phyloP scores from a whole-genome alignment of 352 stramenopile species.

The Globisporangium canariense region DNA sequence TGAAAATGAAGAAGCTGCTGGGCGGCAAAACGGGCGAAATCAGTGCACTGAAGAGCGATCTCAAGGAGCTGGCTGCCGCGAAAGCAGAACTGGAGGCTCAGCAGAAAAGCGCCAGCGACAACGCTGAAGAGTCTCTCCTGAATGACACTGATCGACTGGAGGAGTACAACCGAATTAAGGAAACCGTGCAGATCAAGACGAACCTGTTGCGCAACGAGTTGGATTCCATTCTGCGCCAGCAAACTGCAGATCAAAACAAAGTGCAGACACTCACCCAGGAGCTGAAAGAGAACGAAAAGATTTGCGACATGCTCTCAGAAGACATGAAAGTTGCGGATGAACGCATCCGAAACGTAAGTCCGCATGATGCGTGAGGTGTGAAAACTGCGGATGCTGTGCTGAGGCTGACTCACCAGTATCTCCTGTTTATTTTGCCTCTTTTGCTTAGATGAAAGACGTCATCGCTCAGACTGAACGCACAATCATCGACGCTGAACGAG shows the following conservation, averaged over 20 bases:
- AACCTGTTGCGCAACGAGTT: slow-evolving; percentile 66
- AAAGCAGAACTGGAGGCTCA: slow-evolving; percentile 57
- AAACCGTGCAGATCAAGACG: slow-evolving; percentile 65
- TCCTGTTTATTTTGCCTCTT: background rate
- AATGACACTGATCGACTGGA: slow-evolving; percentile 54
- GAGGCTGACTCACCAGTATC: background rate
- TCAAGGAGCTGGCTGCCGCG: slow-evolving; percentile 59
- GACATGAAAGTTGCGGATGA: slow-evolving; percentile 60
- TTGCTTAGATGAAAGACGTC: slow-evolving; percentile 58
- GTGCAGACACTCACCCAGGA: slow-evolving; percentile 70
- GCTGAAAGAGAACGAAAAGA: slow-evolving; percentile 64
- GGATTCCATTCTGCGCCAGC: slow-evolving; percentile 62
- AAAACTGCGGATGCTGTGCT: background rate
- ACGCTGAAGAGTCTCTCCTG: slow-evolving; percentile 52
- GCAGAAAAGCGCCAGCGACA: slow-evolving; percentile 25
- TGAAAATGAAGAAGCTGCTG: slow-evolving; percentile 67
- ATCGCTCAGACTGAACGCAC: slow-evolving; percentile 57
- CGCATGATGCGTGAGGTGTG: background rate
- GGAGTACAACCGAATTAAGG: slow-evolving; percentile 85
- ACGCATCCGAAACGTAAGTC: slow-evolving; percentile 54
- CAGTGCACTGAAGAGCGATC: slow-evolving; percentile 66
- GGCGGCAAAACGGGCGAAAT: slow-evolving; percentile 86
- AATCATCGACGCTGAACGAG: slow-evolving; percentile 49
- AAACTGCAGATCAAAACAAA: slow-evolving; percentile 69
- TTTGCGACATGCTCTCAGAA: slow-evolving; percentile 56